These are phyloP conservation scores for Diaporthe sp. DNA, from an alignment of 2,329 filamentous ascomycete genomes.

Conservation along the genomic window DNA sequence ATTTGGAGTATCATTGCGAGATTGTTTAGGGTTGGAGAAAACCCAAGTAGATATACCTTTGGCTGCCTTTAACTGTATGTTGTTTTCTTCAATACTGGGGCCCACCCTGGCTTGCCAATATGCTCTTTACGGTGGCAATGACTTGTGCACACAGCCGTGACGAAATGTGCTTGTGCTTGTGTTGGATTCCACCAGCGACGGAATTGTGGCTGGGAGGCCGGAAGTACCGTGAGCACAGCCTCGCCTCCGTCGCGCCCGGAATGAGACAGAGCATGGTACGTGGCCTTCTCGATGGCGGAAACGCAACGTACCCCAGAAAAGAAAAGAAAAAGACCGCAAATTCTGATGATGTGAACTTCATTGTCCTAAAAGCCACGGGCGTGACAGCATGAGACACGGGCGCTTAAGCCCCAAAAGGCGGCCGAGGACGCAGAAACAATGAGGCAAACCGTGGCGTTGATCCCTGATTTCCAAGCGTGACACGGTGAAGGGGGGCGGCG, in stretches of 20 bases:
- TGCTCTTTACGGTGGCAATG: neutral
- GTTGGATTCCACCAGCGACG: neutral
- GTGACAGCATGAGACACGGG: conserved; percentile 13
- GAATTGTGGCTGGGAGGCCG: neutral
- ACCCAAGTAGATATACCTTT: too few relatives aligned
- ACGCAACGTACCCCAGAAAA: neutral
- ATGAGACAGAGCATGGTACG: conserved; percentile 1
- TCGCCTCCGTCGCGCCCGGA: neutral
- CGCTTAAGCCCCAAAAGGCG: neutral
- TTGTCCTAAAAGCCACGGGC: neutral
- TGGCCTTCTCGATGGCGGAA: neutral
- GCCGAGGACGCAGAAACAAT: neutral
- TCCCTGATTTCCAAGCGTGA: neutral
- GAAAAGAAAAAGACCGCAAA: neutral
- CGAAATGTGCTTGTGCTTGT: neutral
- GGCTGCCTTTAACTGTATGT: too few relatives aligned
- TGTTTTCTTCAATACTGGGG: too few relatives aligned
- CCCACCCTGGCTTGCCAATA: neutral
- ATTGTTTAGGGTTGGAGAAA: too few relatives aligned
- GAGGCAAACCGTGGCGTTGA: neutral
- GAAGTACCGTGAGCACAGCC: neutral
- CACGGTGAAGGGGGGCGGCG: neutral
- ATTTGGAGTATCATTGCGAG: too few relatives aligned
- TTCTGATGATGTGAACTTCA: too few relatives aligned
- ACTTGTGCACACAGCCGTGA: neutral